Base-by-base conservation (phyloP, 495 filamentous ascomycete species). In the Parathielavia appendiculata region DNA sequence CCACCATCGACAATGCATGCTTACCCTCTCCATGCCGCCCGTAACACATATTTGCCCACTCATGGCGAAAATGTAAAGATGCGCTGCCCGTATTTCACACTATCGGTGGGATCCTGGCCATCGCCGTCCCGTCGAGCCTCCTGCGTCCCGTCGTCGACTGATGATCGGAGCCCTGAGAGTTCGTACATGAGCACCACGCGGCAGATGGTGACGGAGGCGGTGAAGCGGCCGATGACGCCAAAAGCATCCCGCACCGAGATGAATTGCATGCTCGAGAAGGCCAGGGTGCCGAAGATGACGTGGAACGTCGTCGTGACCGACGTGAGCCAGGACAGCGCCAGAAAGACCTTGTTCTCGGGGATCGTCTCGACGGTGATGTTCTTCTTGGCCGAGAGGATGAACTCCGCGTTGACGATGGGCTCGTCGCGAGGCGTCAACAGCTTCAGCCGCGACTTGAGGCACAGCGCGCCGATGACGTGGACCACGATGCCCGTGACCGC, bases 231-330 rank as follows among this genome's bases (percentile, higher is more conserved):
- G 38, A 64, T 56, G 13, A 63, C 66, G 5, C 40, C 19, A 9
- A 68, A 58, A 8, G 60, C 59, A 41, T 68, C 65, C 13, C 30
- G 17, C 2, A 56, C 59, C 1, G 55, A 58, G 39, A 66, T 64
- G 40, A 68, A 69, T 26, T 63, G 51, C 50, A 69, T 61, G 41
- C 64, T 61, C 8, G 66, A 67, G 39, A 68, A 57, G 34, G 53
- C 39, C 12, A 68, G 51, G n/a, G 57, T 62, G 30, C 64, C 66
- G 13, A 63, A 68, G 20, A 68, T 47, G 34, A 64, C 51, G 39
- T 65, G 55, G 36, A 59, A 56, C 13, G 58, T 46, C 12, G 59
- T 65, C 19, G 50, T 45, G 5, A 51, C 43, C 13, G 59, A 62
- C 5, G 58, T 54, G 23, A 65, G 47, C 63, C 59, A 62, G 10